Percentiles rank a stretch among this genome's conserved stretches.
These are phyloP conservation scores for Hericium rajendrae DNA, from an alignment of 768 basidiomycete species.

Conservation along the genomic window DNA sequence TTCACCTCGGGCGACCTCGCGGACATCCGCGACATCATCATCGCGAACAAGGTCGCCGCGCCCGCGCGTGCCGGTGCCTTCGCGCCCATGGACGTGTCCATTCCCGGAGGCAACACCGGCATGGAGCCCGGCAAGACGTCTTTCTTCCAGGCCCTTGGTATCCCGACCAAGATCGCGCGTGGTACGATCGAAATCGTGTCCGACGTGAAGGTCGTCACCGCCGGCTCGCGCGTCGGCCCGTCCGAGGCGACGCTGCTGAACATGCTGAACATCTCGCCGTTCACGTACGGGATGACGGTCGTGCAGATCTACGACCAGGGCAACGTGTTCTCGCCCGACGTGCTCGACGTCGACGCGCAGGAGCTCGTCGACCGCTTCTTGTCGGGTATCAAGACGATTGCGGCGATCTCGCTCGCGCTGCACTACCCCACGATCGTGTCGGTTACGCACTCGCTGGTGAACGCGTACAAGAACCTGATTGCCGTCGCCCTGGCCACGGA, in stretches of 20 bases:
- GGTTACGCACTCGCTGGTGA: conserved; percentile 90
- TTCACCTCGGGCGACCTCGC: conserved; percentile 91
- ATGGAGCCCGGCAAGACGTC: conserved; percentile 99
- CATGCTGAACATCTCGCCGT: conserved; percentile 99
- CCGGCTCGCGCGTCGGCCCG: conserved; percentile 87
- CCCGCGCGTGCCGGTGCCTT: conserved; percentile 97
- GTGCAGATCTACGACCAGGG: conserved; percentile 94
- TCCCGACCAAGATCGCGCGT: conserved; percentile 99
- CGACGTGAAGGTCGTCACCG: conserved; percentile 90
- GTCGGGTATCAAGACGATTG: conserved; percentile 90
- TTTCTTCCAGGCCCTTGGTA: conserved; percentile 99
- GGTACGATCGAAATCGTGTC: conserved; percentile 99
- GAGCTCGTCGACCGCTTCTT: conserved; percentile 90
- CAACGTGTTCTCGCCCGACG: conserved; percentile 80
- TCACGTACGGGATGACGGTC: conserved; percentile 99
- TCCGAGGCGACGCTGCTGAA: conserved; percentile 98
- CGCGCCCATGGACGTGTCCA: conserved; percentile 84
- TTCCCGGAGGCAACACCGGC: conserved; percentile 96
- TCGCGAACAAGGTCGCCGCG: conserved; percentile 96
- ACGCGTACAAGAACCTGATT: conserved; percentile 98
- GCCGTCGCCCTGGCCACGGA: conserved; percentile 85
- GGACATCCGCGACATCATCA: conserved; percentile 87
- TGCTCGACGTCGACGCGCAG: conserved; percentile 89
- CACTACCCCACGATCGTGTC: conserved; percentile 96
- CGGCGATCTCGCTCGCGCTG: conserved; percentile 90